Evolutionary conservation across 768 basidiomycete genomes (phyloP).

Genomic region (Termitomyces titanicus): DNA sequence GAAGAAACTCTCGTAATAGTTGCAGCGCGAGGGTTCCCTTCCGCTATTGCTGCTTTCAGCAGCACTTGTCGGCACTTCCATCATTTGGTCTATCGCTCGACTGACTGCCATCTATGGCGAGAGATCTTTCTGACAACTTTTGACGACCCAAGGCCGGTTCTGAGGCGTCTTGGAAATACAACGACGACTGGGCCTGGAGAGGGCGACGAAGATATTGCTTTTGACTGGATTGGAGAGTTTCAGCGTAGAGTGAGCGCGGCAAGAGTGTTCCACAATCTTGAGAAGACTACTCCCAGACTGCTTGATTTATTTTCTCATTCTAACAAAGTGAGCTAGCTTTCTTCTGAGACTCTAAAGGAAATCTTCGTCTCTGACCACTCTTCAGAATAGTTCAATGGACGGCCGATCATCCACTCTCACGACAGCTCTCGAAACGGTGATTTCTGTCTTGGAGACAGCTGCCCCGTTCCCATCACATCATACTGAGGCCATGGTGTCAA

Average conservation of each 20-base stretch:
- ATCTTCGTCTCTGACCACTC: not conserved
- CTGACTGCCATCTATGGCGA: slow-evolving; percentile 37
- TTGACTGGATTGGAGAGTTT: slow-evolving; percentile 20
- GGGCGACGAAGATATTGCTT: not conserved
- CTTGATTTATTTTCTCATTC: slow-evolving; percentile 7
- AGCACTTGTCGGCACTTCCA: slow-evolving; percentile 15
- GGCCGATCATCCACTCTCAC: slow-evolving; percentile 2
- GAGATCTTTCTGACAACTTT: slow-evolving; percentile 44
- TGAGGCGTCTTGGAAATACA: slow-evolving; percentile 2
- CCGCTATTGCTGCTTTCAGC: slow-evolving; percentile 12
- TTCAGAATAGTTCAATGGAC: not conserved
- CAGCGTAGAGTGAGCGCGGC: slow-evolving; percentile 14
- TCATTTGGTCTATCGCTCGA: slow-evolving; percentile 9
- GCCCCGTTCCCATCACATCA: slow-evolving; percentile 10
- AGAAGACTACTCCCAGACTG: not conserved
- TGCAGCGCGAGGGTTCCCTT: slow-evolving; percentile 12
- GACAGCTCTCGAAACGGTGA: slow-evolving; percentile 10
- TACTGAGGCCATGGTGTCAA: not conserved
- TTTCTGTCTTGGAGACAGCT: slow-evolving; percentile 15
- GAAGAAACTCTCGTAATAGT: slow-evolving; percentile 15
- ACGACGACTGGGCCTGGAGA: slow-evolving; percentile 6
- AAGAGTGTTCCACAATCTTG: slow-evolving; percentile 9
- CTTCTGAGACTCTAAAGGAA: not conserved
- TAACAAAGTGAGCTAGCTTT: slow-evolving; percentile 1
- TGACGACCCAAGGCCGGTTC: slow-evolving; percentile 42